Conservation (phyloP, 2,329 filamentous ascomycete species). For the Cytospora mali region DNA sequence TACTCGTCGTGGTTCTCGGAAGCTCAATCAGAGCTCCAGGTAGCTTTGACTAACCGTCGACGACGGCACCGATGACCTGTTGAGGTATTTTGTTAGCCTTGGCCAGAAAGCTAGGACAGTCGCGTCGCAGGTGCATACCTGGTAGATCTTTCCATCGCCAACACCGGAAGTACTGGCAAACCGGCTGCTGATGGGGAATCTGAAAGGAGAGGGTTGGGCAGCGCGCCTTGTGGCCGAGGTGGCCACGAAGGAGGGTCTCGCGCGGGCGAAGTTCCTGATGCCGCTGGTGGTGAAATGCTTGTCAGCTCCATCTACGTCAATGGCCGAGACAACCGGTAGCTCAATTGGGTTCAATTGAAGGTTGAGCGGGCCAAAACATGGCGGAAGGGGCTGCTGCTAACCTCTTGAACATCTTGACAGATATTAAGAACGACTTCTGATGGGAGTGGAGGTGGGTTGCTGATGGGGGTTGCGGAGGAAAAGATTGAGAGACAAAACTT, state of each 20-base stretch:
- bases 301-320: constrained; percentile 28
- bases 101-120: constrained; percentile 11
- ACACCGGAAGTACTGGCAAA: constrained; percentile 61
- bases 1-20: background rate
- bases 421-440: constrained; percentile 67
- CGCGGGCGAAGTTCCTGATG: constrained; percentile 60
- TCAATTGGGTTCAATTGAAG: constrained; percentile 56
- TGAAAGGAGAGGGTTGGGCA: constrained; percentile 58
- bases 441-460: constrained; percentile 55
- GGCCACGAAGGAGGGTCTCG: constrained; percentile 59
- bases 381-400: constrained; percentile 51
- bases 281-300: constrained; percentile 54
- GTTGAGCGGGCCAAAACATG: constrained; percentile 30
- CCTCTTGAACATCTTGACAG: constrained; percentile 83
- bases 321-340: constrained; percentile 40
- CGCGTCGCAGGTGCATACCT: constrained; percentile 49
- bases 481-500: constrained; percentile 31
- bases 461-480: constrained; percentile 45
- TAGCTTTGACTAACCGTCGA: constrained; percentile 75
- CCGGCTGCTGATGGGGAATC: constrained; percentile 58
- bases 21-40: constrained; percentile 23
- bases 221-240: constrained; percentile 60
- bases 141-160: constrained; percentile 69
- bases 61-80: constrained; percentile 97
- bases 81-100: constrained; percentile 63